These are phyloP conservation scores for Stipa capillata DNA, from an alignment of 176 grass and related monocot genomes.

Conservation along the genomic window DNA sequence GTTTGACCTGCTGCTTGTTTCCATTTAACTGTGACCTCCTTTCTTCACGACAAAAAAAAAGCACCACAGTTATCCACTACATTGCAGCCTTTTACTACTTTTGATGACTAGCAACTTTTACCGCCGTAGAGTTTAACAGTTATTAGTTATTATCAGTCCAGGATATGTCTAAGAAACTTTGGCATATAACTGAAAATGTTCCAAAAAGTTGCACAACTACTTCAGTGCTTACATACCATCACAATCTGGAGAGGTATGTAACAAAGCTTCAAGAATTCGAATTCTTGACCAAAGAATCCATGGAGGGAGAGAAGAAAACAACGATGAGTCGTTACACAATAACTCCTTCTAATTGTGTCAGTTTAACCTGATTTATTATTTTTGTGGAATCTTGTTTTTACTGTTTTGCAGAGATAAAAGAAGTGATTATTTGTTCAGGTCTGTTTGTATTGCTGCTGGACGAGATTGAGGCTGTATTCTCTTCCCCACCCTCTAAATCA, in stretches of 20 bases:
- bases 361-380: background rate
- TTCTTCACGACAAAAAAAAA: background rate
- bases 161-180: background rate
- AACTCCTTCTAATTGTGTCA: background rate
- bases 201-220: too few species aligned
- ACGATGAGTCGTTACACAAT: background rate
- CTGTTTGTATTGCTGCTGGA: background rate
- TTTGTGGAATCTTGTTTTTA: background rate
- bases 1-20: background rate
- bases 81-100: background rate
- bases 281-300: too few species aligned
- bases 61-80: slow-evolving; percentile 3
- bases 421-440: background rate
- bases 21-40: too few species aligned
- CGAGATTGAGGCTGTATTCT: background rate
- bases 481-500: background rate
- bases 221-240: too few species aligned
- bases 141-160: background rate
- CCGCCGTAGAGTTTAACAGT: slow-evolving; percentile 2
- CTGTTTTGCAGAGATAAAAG: background rate
- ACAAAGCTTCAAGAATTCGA: too few species aligned
- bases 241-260: too few species aligned
- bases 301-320: too few species aligned
- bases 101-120: background rate
- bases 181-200: background rate